phyloP scores from a whole-genome alignment of 1,139 yeast species.

The Taphrina confusa region DNA sequence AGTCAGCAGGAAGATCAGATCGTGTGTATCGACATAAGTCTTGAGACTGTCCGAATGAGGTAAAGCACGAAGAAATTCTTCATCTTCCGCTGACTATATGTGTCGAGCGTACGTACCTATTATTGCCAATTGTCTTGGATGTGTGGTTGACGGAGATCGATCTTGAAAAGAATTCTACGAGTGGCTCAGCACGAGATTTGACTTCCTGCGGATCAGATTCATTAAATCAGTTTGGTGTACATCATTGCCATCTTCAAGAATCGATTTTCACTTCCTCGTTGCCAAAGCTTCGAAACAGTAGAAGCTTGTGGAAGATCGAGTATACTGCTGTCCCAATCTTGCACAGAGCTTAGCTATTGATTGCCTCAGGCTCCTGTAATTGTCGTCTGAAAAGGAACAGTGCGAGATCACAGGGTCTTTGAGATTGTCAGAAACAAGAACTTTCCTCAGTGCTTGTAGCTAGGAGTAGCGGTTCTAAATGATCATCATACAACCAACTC shows the following conservation, averaged over 20 bases:
- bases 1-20: conserved; percentile 13
- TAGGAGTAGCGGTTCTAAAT: conserved; percentile 31
- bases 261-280: too few species aligned
- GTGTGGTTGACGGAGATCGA: too few species aligned
- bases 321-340: too few species aligned
- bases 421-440: conserved; percentile 26
- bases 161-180: too few species aligned
- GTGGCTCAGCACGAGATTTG: conserved; percentile 24
- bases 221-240: conserved; percentile 31
- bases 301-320: too few species aligned
- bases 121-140: too few species aligned
- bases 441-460: conserved; percentile 22
- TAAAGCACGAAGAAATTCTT: conserved; percentile 26
- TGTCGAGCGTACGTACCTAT: too few species aligned
- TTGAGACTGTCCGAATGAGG: conserved; percentile 21
- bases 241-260: conserved; percentile 28
- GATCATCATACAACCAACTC: conserved; percentile 8
- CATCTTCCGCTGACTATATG: not conserved
- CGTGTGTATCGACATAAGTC: conserved; percentile 22
- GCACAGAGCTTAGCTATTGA: too few species aligned
- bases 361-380: too few species aligned
- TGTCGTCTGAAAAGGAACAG: too few species aligned
- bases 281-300: too few species aligned
- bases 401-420: too few species aligned
- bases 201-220: conserved; percentile 31